Percentiles rank a stretch among this genome's conserved stretches.
Conservation (phyloP, 2,329 filamentous ascomycete genomes). For the Massarina eburnea region DNA sequence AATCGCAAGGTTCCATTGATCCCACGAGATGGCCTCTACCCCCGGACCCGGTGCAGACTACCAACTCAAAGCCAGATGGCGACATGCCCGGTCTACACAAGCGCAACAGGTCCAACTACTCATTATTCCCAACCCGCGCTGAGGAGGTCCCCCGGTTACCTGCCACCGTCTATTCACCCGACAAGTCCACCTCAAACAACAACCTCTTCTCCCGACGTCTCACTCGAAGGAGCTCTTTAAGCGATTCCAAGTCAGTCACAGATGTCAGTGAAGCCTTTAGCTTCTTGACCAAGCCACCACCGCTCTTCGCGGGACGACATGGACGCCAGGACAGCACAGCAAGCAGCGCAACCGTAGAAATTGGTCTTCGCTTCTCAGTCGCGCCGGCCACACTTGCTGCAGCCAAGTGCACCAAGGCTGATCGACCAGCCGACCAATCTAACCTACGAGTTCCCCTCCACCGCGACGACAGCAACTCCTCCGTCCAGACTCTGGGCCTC, state of each 20-base stretch:
- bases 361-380: slow-evolving; percentile 67
- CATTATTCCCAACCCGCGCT: slow-evolving; percentile 42
- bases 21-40: slow-evolving; percentile 41
- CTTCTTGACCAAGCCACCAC: slow-evolving; percentile 39
- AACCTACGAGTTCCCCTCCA: slow-evolving; percentile 18
- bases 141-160: slow-evolving; percentile 44
- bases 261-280: slow-evolving; percentile 42
- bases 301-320: slow-evolving; percentile 45
- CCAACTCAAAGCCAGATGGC: slow-evolving; percentile 20
- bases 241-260: slow-evolving; percentile 32
- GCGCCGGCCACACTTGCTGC: slow-evolving; percentile 41
- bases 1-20: slow-evolving; percentile 31
- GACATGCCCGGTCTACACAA: slow-evolving; percentile 18
- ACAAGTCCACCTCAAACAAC: slow-evolving; percentile 17
- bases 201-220: slow-evolving; percentile 32
- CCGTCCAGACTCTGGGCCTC: slow-evolving; percentile 29
- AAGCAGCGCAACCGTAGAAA: slow-evolving; percentile 71
- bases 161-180: slow-evolving; percentile 41
- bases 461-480: slow-evolving; percentile 28
- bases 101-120: slow-evolving; percentile 38
- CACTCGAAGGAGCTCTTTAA: slow-evolving; percentile 31
- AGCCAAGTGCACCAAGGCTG: slow-evolving; percentile 26
- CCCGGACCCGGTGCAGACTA: slow-evolving; percentile 27
- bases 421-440: slow-evolving; percentile 15
- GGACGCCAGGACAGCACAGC: slow-evolving; percentile 62